phyloP scores from a whole-genome alignment of 2,329 filamentous ascomycete genomes.

The Nemania abortiva region DNA sequence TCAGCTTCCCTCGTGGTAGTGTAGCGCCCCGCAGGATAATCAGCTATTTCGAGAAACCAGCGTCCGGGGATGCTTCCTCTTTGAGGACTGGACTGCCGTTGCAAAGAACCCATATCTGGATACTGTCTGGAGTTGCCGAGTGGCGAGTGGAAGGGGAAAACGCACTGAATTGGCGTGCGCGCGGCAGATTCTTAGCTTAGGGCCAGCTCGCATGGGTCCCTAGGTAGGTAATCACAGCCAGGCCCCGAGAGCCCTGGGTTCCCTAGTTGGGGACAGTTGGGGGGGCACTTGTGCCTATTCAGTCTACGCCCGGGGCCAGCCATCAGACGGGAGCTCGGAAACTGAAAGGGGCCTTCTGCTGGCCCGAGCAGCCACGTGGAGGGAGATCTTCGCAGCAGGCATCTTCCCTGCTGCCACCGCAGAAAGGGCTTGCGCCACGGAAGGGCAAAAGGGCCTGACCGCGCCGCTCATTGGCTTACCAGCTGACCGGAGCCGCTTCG shows the following conservation, averaged over 20 bases:
- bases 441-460: conserved; percentile 37
- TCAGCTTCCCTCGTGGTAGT: conserved; percentile 17
- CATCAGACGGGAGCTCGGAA: conserved; percentile 32
- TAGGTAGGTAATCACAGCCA: conserved; percentile 17
- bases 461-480: conserved; percentile 31
- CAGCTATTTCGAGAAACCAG: conserved; percentile 33
- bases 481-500: conserved; percentile 27
- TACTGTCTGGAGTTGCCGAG: conserved; percentile 31
- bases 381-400: conserved; percentile 45
- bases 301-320: conserved; percentile 33
- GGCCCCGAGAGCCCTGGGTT: not conserved
- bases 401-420: conserved; percentile 45
- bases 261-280: conserved; percentile 25
- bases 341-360: conserved; percentile 39
- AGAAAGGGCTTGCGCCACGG: conserved; percentile 45
- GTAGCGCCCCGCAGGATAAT: conserved; percentile 1
- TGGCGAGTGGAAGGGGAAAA: conserved; percentile 19
- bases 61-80: conserved; percentile 34
- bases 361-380: conserved; percentile 52
- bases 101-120: conserved; percentile 1
- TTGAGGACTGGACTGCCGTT: conserved; percentile 27
- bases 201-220: conserved; percentile 20
- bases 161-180: not conserved
- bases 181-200: not conserved
- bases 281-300: conserved; percentile 25